Percentiles rank a stretch among this genome's conserved stretches.
phyloP scores from a whole-genome alignment of 2,329 filamentous ascomycete genomes.

The Ceratocystiopsis minuta region DNA sequence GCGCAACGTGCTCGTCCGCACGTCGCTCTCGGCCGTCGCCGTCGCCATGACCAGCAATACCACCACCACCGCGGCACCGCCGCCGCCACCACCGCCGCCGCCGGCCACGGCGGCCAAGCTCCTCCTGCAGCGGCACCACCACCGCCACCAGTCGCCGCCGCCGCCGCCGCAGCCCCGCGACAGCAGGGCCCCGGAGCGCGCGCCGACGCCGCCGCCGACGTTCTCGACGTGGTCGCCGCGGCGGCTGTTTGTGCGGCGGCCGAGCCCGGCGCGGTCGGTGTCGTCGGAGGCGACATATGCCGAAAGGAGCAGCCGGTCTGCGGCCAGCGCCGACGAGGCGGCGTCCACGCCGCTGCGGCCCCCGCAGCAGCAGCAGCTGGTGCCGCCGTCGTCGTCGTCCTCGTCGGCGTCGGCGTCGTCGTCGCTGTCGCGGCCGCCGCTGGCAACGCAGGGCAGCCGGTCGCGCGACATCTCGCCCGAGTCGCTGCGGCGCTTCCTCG shows the following conservation, averaged over 20 bases:
- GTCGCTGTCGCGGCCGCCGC: not conserved
- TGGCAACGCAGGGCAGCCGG: conserved; percentile 21
- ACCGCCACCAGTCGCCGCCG: not conserved
- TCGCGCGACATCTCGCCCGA: conserved; percentile 38
- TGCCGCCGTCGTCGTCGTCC: conserved; percentile 5
- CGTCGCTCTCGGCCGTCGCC: not conserved
- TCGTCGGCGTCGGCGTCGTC: conserved; percentile 2
- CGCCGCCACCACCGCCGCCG: not conserved
- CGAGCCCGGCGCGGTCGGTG: conserved; percentile 1
- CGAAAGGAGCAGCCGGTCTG: not conserved
- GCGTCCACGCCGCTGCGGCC: no score
- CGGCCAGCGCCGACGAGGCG: not conserved
- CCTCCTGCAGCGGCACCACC: not conserved
- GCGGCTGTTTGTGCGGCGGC: conserved; percentile 6
- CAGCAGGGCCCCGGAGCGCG: conserved; percentile 7
- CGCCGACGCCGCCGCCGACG: conserved; percentile 29
- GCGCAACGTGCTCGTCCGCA: no score
- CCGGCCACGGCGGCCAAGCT: not conserved
- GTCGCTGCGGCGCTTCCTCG: conserved; percentile 32
- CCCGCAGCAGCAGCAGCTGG: conserved; percentile 14
- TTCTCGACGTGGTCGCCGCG: conserved; percentile 9
- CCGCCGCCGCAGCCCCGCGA: not conserved
- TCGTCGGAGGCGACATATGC: not conserved
- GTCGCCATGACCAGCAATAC: not conserved
- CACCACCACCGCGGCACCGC: not conserved